Evolutionary conservation across 1,284 basidiomycete genomes (phyloP).

Genomic region (Apiotrichum domesticum): DNA sequence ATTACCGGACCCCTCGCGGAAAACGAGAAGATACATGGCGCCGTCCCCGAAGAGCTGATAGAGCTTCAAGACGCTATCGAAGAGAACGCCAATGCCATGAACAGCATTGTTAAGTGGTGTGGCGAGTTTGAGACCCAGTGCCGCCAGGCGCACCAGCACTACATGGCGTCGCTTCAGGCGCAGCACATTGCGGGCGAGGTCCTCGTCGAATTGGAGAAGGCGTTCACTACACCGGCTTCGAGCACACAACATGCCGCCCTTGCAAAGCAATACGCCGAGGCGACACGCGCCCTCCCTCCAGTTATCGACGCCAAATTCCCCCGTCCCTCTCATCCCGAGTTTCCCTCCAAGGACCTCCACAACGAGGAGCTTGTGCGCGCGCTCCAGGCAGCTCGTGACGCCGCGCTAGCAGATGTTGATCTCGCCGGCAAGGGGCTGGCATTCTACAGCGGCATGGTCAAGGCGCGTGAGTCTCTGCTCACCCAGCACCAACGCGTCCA

Average conservation of each 20-base stretch:
- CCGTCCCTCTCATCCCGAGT: slow-evolving; percentile 25
- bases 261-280: slow-evolving; percentile 6
- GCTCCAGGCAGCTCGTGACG: slow-evolving; percentile 5
- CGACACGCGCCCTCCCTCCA: slow-evolving; percentile 14
- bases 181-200: slow-evolving; percentile 12
- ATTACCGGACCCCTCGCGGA: slow-evolving; percentile 20
- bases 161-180: slow-evolving; percentile 15
- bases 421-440: slow-evolving; percentile 15
- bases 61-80: slow-evolving; percentile 42
- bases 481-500: slow-evolving; percentile 10
- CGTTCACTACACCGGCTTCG: slow-evolving; percentile 20
- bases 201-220: slow-evolving; percentile 12
- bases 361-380: slow-evolving; percentile 12
- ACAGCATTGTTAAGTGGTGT: slow-evolving; percentile 24
- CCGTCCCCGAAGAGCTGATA: slow-evolving; percentile 36
- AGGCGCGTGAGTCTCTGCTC: slow-evolving; percentile 9
- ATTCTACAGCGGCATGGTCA: slow-evolving; percentile 24
- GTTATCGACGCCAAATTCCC: slow-evolving; percentile 22
- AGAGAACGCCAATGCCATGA: slow-evolving; percentile 19
- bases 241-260: slow-evolving; percentile 20
- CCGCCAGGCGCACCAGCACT: slow-evolving; percentile 24
- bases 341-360: slow-evolving; percentile 25
- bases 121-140: slow-evolving; percentile 30
- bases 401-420: slow-evolving; percentile 14
- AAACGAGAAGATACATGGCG: slow-evolving; percentile 13